These are phyloP conservation scores for Endoconidiophora polonica DNA, from an alignment of 2,329 filamentous ascomycete genomes.

Conservation along the genomic window DNA sequence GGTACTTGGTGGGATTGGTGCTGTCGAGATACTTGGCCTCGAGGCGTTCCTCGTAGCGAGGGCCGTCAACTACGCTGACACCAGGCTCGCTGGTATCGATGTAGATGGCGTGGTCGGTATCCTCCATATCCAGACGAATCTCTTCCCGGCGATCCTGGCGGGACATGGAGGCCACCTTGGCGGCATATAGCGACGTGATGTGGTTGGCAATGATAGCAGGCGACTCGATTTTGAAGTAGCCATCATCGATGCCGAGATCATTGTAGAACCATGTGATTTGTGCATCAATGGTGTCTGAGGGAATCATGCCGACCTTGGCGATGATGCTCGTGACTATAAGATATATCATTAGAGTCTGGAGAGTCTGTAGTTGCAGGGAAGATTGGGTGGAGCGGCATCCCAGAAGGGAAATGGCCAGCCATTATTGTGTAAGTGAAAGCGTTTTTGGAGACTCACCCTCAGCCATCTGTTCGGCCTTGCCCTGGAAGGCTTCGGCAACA, in stretches of 20 bases:
- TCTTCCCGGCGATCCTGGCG: slow-evolving; percentile 87
- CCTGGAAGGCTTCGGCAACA: slow-evolving; percentile 83
- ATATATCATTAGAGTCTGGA: not conserved
- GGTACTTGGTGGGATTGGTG: slow-evolving; percentile 58
- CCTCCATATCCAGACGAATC: slow-evolving; percentile 91
- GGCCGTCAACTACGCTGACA: slow-evolving; percentile 55
- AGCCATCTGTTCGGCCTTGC: slow-evolving; percentile 82
- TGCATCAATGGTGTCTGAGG: slow-evolving; percentile 60
- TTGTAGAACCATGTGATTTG: slow-evolving; percentile 97
- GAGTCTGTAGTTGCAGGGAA: not conserved
- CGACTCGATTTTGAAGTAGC: slow-evolving; percentile 87
- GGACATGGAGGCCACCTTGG: slow-evolving; percentile 86
- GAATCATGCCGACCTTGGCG: slow-evolving; percentile 69
- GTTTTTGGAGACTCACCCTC: slow-evolving; percentile 34
- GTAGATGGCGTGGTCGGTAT: slow-evolving; percentile 86
- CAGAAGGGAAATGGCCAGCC: not conserved
- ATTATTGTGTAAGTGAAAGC: not conserved
- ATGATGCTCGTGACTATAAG: slow-evolving; percentile 62
- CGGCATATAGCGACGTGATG: slow-evolving; percentile 90
- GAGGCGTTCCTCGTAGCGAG: slow-evolving; percentile 84
- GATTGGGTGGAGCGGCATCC: not conserved
- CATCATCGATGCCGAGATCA: slow-evolving; percentile 92
- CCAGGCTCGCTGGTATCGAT: slow-evolving; percentile 94
- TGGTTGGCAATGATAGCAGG: slow-evolving; percentile 80
- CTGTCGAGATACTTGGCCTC: slow-evolving; percentile 91